phyloP scores from a whole-genome alignment of 208 protist genomes.

The Naegleria fowleri region DNA sequence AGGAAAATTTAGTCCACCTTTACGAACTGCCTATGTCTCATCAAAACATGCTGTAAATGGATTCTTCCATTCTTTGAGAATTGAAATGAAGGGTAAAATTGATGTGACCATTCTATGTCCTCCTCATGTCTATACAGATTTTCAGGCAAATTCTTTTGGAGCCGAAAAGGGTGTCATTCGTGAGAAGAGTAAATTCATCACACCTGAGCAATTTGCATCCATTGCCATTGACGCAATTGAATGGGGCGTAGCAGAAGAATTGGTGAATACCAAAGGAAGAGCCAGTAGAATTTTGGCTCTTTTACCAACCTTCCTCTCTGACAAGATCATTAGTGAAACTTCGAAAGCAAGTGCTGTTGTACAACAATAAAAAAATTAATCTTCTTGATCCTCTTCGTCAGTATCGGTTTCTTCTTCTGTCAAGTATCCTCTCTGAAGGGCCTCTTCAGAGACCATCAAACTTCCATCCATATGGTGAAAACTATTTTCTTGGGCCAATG shows the following conservation, averaged over 20 bases:
- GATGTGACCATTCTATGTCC: neutral
- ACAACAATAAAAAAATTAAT: too few relatives aligned
- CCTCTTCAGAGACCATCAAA: too few relatives aligned
- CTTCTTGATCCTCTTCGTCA: too few relatives aligned
- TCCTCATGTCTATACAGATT: neutral
- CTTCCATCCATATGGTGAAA: too few relatives aligned
- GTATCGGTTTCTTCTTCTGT: too few relatives aligned
- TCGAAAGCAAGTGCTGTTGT: neutral
- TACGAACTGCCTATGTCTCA: neutral
- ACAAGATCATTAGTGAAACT: neutral
- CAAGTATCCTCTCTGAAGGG: too few relatives aligned
- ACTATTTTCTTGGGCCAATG: neutral
- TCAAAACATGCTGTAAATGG: neutral
- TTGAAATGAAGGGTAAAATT: neutral
- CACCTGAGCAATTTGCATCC: constrained; percentile 3
- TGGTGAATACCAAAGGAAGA: neutral
- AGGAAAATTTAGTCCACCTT: neutral
- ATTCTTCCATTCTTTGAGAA: neutral
- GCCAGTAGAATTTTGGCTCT: neutral
- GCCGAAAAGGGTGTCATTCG: neutral
- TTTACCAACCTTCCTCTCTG: neutral
- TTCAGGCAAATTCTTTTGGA: neutral
- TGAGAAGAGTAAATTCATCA: neutral
- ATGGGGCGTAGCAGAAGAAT: neutral
- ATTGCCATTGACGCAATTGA: neutral